Evolutionary conservation across 78 protist genomes (phyloP).

Genomic region (Planoprotostelium fungivorum): DNA sequence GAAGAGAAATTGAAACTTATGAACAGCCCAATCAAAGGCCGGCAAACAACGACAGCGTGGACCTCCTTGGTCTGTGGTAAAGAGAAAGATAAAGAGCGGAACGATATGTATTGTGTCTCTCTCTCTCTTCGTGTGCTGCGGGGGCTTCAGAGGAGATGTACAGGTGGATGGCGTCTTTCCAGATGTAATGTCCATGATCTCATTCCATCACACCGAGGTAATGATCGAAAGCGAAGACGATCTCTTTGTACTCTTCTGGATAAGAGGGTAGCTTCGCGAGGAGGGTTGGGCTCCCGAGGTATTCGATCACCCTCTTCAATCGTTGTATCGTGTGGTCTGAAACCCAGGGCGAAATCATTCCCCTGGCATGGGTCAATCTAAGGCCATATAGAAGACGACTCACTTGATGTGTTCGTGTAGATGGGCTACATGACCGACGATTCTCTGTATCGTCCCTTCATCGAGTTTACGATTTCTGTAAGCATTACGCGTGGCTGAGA

Average conservation of each 20-base stretch:
- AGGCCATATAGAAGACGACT: neutral
- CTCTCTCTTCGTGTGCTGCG: no score
- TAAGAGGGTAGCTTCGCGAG: neutral
- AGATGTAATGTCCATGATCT: no score
- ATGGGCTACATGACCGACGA: neutral
- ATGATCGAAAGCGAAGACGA: neutral
- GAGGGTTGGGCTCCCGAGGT: neutral
- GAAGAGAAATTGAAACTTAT: no score
- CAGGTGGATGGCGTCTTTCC: no score
- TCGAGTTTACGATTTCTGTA: neutral
- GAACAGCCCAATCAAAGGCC: no score
- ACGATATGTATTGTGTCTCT: no score
- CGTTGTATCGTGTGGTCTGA: neutral
- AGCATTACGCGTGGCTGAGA: neutral
- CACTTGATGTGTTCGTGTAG: neutral
- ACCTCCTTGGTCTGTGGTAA: neutral
- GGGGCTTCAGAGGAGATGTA: no score
- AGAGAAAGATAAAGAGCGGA: no score
- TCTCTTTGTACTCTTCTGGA: neutral
- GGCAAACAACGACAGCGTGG: neutral
- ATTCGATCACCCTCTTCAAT: neutral
- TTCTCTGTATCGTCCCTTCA: neutral
- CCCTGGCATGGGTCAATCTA: neutral
- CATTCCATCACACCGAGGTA: no score
- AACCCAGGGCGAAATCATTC: neutral